These are phyloP conservation scores for Amanita molliuscula DNA, from an alignment of 768 basidiomycete species.

Conservation along the genomic window DNA sequence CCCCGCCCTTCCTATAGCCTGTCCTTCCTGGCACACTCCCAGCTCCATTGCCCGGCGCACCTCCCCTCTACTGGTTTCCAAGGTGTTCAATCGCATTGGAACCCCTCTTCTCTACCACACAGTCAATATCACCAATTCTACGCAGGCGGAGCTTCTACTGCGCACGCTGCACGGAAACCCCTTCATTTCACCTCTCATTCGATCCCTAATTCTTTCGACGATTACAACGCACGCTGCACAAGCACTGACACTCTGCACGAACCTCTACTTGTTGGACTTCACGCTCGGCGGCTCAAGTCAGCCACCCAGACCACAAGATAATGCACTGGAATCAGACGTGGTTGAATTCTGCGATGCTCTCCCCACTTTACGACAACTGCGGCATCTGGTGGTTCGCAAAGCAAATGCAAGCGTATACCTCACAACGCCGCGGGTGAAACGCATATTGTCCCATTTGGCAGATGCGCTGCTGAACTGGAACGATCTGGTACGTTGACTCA, in stretches of 20 bases:
- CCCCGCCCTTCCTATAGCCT: constrained; percentile 16
- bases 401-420: constrained; percentile 36
- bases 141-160: constrained; percentile 30
- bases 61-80: constrained; percentile 41
- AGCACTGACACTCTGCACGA: constrained; percentile 21
- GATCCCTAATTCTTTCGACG: not conserved
- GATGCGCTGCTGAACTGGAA: constrained; percentile 32
- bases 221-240: constrained; percentile 17
- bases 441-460: constrained; percentile 36
- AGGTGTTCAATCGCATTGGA: constrained; percentile 42
- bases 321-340: constrained; percentile 15
- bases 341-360: constrained; percentile 33
- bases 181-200: constrained; percentile 27
- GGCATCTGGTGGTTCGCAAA: constrained; percentile 44
- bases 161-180: constrained; percentile 26
- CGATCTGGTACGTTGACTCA: constrained; percentile 32
- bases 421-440: constrained; percentile 35
- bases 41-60: constrained; percentile 15
- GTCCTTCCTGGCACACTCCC: constrained; percentile 14
- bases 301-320: constrained; percentile 17
- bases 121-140: constrained; percentile 30
- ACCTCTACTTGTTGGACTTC: constrained; percentile 25
- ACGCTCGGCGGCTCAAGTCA: constrained; percentile 20
- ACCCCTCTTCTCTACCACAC: constrained; percentile 49
- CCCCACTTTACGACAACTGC: constrained; percentile 22